Evolutionary conservation across 2,329 filamentous ascomycete species (phyloP).

Genomic region (Herpomyces periplanetae): DNA sequence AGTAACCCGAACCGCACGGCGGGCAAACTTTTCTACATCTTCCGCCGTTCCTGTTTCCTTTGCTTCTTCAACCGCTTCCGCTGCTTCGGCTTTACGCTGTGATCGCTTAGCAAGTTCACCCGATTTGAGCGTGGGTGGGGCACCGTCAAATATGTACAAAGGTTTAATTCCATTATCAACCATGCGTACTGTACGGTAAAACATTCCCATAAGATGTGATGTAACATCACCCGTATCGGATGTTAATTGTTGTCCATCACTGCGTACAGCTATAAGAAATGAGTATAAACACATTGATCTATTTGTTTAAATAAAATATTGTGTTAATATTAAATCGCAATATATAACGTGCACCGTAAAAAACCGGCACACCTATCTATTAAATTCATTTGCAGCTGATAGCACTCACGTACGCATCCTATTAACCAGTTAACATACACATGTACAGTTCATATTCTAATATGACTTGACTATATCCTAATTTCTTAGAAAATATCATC

Average conservation of each 20-base stretch:
- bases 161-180: constrained; percentile 97
- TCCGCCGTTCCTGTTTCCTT: constrained; percentile 88
- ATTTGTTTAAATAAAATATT: constrained; percentile 2
- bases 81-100: constrained; percentile 69
- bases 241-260: constrained; percentile 79
- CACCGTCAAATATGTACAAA: constrained; percentile 86
- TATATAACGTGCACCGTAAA: neutral
- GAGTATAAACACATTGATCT: constrained; percentile 97
- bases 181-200: constrained; percentile 90
- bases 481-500: neutral
- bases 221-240: constrained; percentile 84
- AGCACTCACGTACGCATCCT: constrained; percentile 10
- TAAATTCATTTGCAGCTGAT: neutral
- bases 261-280: constrained; percentile 87
- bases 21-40: constrained; percentile 90
- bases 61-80: constrained; percentile 59
- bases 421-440: constrained; percentile 1
- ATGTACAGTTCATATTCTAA: constrained; percentile 15
- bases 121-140: constrained; percentile 83
- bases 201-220: constrained; percentile 95
- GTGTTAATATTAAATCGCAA: neutral
- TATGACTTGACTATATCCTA: constrained; percentile 3
- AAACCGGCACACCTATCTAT: constrained; percentile 4
- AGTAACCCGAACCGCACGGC: constrained; percentile 73
- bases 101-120: constrained; percentile 86